phyloP scores from a whole-genome alignment of 192 early-diverging fungal species.

The Umbelopsis vinacea region DNA sequence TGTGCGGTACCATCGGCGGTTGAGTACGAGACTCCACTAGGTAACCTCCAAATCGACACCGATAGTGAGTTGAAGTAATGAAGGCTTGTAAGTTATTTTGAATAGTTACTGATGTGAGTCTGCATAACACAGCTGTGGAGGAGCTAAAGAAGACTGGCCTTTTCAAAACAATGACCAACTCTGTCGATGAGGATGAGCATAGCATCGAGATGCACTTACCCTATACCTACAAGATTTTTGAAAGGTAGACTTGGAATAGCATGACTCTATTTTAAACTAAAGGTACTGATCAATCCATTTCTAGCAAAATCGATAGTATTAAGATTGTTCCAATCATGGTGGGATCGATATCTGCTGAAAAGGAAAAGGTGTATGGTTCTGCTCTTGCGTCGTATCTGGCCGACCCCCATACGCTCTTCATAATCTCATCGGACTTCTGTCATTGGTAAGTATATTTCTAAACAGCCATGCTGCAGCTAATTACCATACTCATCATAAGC shows the following conservation, averaged over 20 bases:
- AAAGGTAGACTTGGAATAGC: slow-evolving; percentile 45
- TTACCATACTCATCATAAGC: not conserved
- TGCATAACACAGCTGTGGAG: slow-evolving; percentile 51
- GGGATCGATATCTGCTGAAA: slow-evolving; percentile 64
- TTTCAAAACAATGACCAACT: slow-evolving; percentile 69
- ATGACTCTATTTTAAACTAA: not conserved
- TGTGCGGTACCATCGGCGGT: slow-evolving; percentile 79
- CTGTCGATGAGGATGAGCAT: slow-evolving; percentile 91
- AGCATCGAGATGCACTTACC: slow-evolving; percentile 98
- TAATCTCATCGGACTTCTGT: slow-evolving; percentile 98
- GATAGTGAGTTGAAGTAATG: slow-evolving; percentile 47
- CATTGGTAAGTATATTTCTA: slow-evolving; percentile 70
- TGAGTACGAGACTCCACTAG: slow-evolving; percentile 87
- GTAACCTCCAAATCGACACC: slow-evolving; percentile 74
- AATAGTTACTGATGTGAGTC: too few species aligned
- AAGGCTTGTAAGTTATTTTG: not conserved
- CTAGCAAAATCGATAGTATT: slow-evolving; percentile 56
- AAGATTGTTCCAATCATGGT: slow-evolving; percentile 91
- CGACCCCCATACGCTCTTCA: slow-evolving; percentile 76
- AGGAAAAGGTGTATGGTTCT: slow-evolving; percentile 71
- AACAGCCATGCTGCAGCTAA: not conserved
- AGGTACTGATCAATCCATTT: not conserved
- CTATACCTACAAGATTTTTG: slow-evolving; percentile 84
- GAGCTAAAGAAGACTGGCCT: slow-evolving; percentile 66
- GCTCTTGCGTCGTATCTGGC: slow-evolving; percentile 77